Evolutionary conservation across 768 basidiomycete species (phyloP).

Genomic region (Boletus rubropictus): DNA sequence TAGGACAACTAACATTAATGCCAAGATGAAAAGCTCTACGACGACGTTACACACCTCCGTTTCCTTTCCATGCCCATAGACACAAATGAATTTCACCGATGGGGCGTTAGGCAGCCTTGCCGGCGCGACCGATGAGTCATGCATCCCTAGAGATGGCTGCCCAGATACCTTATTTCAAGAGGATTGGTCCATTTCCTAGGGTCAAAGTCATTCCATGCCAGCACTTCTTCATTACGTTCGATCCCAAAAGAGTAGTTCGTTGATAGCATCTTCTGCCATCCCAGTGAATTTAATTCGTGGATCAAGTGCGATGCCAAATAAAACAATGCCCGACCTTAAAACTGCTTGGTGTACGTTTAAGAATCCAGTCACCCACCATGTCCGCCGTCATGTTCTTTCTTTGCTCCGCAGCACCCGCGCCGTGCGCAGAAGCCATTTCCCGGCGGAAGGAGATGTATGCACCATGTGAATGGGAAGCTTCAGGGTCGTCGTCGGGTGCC

Average conservation of each 20-base stretch:
- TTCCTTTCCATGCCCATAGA: constrained; percentile 94
- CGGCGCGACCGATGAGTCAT: not conserved
- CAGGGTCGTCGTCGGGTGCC: constrained; percentile 73
- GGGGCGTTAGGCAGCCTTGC: constrained; percentile 80
- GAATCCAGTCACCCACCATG: constrained; percentile 71
- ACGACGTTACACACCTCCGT: constrained; percentile 60
- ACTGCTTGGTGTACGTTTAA: constrained; percentile 72
- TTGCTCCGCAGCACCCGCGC: constrained; percentile 11
- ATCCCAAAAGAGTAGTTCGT: constrained; percentile 88
- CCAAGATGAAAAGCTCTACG: not conserved
- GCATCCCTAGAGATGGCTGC: not conserved
- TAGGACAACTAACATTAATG: constrained; percentile 24
- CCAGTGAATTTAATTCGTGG: not conserved
- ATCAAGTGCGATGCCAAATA: not conserved
- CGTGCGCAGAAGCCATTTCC: constrained; percentile 6
- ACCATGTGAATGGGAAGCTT: constrained; percentile 62
- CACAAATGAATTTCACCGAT: constrained; percentile 85
- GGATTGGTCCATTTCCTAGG: constrained; percentile 91
- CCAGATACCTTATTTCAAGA: constrained; percentile 60
- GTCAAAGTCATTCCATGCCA: constrained; percentile 66
- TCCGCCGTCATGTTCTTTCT: constrained; percentile 69
- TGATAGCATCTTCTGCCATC: constrained; percentile 60
- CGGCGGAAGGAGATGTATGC: constrained; percentile 76
- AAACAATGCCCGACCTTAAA: constrained; percentile 57
- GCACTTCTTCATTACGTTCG: constrained; percentile 61